Percentiles rank a stretch among this genome's conserved stretches.
These are phyloP conservation scores for Petasospora fabianii DNA, from an alignment of 1,139 yeast species.

Conservation along the genomic window DNA sequence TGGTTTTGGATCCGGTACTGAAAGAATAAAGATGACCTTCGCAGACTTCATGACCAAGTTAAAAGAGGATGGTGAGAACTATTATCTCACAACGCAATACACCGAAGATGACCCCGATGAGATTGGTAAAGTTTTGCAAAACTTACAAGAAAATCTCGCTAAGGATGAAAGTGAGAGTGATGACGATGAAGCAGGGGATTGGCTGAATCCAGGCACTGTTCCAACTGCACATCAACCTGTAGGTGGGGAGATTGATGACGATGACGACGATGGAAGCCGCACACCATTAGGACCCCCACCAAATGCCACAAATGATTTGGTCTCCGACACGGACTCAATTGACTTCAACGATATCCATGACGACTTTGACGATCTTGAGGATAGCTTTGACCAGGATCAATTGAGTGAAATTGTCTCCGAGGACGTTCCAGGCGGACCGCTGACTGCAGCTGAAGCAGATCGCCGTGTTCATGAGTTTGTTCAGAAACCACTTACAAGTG, in stretches of 20 bases:
- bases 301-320: slow-evolving; percentile 11
- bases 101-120: slow-evolving; percentile 39
- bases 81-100: slow-evolving; percentile 69
- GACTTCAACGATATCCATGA: slow-evolving; percentile 46
- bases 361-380: slow-evolving; percentile 44
- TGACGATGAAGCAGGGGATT: slow-evolving; percentile 9
- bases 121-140: slow-evolving; percentile 39
- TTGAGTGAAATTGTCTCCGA: slow-evolving; percentile 23
- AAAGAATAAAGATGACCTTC: slow-evolving; percentile 47
- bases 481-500: slow-evolving; percentile 59
- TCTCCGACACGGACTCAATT: slow-evolving; percentile 38
- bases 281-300: slow-evolving; percentile 2
- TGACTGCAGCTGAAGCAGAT: slow-evolving; percentile 30
- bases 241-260: slow-evolving; percentile 46
- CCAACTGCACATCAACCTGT: too few species aligned
- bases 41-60: slow-evolving; percentile 43
- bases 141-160: slow-evolving; percentile 11
- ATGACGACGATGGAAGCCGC: slow-evolving; percentile 27
- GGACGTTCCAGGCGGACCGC: slow-evolving; percentile 24
- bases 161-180: slow-evolving; percentile 19
- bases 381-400: slow-evolving; percentile 24
- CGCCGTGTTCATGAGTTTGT: slow-evolving; percentile 43
- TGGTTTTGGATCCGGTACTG: slow-evolving; percentile 65
- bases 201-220: background rate
- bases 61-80: slow-evolving; percentile 33